Evolutionary conservation across 202 grass and related monocot species (phyloP).

Genomic region (Brachypodium distachyon): DNA sequence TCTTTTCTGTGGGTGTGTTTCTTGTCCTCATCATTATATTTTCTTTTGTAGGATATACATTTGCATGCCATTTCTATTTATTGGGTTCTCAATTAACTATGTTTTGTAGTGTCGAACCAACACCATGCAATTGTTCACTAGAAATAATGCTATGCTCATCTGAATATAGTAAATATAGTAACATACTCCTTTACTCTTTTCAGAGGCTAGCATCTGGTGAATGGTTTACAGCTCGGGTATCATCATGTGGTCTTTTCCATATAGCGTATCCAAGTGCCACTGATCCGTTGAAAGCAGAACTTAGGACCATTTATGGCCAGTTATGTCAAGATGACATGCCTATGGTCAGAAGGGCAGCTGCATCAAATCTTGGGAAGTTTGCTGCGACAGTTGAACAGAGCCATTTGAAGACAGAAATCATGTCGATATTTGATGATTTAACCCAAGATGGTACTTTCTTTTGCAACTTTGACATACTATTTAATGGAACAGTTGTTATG

Average conservation of each 20-base stretch:
- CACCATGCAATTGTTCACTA: not conserved
- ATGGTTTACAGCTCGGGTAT: slow-evolving; percentile 94
- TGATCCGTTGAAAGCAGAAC: slow-evolving; percentile 68
- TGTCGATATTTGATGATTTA: slow-evolving; percentile 86
- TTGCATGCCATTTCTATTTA: not conserved
- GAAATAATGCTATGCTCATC: not conserved
- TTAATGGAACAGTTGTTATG: not conserved
- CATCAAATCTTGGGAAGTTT: slow-evolving; percentile 85
- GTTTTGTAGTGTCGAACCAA: not conserved
- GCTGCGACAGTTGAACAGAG: slow-evolving; percentile 62
- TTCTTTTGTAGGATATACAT: not conserved
- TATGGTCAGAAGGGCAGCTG: slow-evolving; percentile 90
- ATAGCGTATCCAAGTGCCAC: slow-evolving; percentile 75
- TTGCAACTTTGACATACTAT: not conserved
- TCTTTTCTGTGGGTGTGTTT: not conserved
- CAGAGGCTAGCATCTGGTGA: slow-evolving; percentile 87
- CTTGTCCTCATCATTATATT: not conserved
- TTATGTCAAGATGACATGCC: slow-evolving; percentile 95
- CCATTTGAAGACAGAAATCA: slow-evolving; percentile 68
- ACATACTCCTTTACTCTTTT: slow-evolving; percentile 46
- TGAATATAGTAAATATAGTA: slow-evolving; percentile 18
- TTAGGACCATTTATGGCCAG: slow-evolving; percentile 67
- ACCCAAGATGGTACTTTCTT: slow-evolving; percentile 74
- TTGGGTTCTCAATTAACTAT: too few relatives aligned
- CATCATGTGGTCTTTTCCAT: slow-evolving; percentile 85